phyloP scores from a whole-genome alignment of 129 eudicot species.

The Solidago caesia region DNA sequence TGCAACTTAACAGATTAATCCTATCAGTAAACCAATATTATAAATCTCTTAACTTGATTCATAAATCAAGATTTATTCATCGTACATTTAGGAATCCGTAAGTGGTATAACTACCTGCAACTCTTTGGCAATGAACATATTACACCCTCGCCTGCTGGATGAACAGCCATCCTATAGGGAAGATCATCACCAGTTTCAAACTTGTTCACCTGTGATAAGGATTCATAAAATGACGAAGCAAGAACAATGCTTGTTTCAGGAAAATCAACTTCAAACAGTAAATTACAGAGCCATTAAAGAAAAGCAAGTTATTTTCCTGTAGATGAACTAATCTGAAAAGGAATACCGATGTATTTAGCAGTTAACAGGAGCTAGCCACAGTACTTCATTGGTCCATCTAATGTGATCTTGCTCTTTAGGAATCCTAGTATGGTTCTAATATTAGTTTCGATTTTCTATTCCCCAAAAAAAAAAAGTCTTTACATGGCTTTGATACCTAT shows the following conservation, averaged over 20 bases:
- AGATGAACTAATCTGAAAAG: neutral
- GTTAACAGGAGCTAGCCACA: neutral
- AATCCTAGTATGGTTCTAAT: neutral
- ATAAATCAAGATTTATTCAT: neutral
- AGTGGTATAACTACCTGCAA: constrained; percentile 56
- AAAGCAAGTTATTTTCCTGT: neutral
- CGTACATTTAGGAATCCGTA: neutral
- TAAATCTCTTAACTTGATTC: neutral
- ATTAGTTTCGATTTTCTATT: neutral
- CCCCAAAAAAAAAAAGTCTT: neutral
- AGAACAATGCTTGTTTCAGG: neutral
- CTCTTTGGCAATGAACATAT: constrained; percentile 77
- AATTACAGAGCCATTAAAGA: neutral
- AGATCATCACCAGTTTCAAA: constrained; percentile 65
- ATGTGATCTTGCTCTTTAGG: neutral
- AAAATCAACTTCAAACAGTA: constrained; percentile 19
- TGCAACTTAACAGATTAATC: neutral
- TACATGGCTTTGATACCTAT: neutral
- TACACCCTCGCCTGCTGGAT: constrained; percentile 88
- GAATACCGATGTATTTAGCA: neutral
- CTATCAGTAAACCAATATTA: neutral
- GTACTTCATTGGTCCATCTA: neutral
- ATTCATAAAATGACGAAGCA: constrained; percentile 2
- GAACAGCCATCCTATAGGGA: constrained; percentile 95
- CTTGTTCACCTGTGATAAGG: constrained; percentile 29